Base-by-base conservation (phyloP, 257 asterid genomes). In the Ajuga chamaepitys region DNA sequence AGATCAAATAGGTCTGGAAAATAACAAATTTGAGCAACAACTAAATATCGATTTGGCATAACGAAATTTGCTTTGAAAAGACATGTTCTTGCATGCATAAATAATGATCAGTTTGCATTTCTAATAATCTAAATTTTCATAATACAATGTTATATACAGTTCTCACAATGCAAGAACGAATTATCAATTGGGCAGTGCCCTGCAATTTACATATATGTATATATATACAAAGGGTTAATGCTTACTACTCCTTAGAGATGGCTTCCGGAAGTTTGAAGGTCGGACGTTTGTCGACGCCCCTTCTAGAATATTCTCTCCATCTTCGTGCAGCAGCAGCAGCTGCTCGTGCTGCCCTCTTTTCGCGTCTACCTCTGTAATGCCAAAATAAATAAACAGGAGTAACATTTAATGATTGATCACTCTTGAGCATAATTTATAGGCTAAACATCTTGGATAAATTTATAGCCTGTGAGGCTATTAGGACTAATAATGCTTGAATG, bases 241-340 rank as follows among this genome's bases (percentile, higher is more conserved):
- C 54, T 75, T 59, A 74, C 67, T 78, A 58, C 16, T 89, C 95
- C 54, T 82, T n/a, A 56, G 96, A 83, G 44, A 80, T 20, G 3
- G 88, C 81, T 75, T 85, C 97, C 0, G 99, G 96, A 46, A 94
- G 95, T 71, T 86, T 90, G 87, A 73, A 86, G 17, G 89, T 76
- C n/a, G 97, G 95, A 52, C 78, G 97, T 57, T 86, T 94, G 71
- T 94, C 99, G 0, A 67, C 86, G 0, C 97, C 96, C 73, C 75
- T 80, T 72, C 99, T 73, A 1, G 99, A 94, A 73, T 94, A 90
- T 73, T 94, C 99, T 74, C 99, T 83, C 99, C 99, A 94, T 75
- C 95, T 76, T 20, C 96, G 94, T n/a, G n/a, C n/a, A 68, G 99
- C 80, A 21, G 99, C 99, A 9, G 96, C 96, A 7, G 98, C 98